Evolutionary conservation across 2,329 filamentous ascomycete genomes (phyloP), one percentile per base, ranked within the genome.

Genomic region (Cercospora zeae-maydis): DNA sequence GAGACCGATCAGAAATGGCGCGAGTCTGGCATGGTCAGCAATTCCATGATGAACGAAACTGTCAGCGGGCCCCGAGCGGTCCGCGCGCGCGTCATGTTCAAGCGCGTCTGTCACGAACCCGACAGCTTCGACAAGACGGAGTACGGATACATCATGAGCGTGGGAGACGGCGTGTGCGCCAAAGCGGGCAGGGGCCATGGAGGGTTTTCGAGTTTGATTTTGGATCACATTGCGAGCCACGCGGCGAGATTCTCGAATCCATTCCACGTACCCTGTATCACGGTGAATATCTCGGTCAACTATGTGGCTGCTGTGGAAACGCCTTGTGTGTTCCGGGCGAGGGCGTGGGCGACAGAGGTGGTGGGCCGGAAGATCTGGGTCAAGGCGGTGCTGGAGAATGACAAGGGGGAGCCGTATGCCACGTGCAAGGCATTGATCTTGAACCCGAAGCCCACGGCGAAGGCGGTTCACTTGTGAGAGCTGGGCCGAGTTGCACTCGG

Each of bases 121-220:
- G 64, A 69, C 30, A 52, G 63, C 24, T 16, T 59, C 14, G 33
- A n/a, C 27, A 58, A 60, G 13, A n/a, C 24, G 14, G 70, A 72
- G 55, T 55, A 66, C 27, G 63, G 66, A 47, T 62, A 57, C 11
- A 60, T 71, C 7, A 21, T 70, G 4, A 69, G 69, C 30, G n/a
- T 70, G 1, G 69, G 67, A 21, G 13, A 55, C 16, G 65, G 60
- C 16, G 34, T 71, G 9, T 68, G 71, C 33, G 70, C 68, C 21
- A 68, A 58, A 21, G 33, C 58, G n/a, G 67, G 69, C 14, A 66
- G 68, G 4, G 68, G 65, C 1, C 69, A 71, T 37, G 70, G 69
- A 11, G 68, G 68, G 3, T 66, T 70, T 57, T 66, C 65, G 19
- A 59, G 61, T 5, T 11, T 72, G 33, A 21, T 70, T 2, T 51